Percentiles rank a stretch among this genome's conserved stretches.
phyloP scores from a whole-genome alignment of 257 asterid species.

The Nicotiana attenuata region DNA sequence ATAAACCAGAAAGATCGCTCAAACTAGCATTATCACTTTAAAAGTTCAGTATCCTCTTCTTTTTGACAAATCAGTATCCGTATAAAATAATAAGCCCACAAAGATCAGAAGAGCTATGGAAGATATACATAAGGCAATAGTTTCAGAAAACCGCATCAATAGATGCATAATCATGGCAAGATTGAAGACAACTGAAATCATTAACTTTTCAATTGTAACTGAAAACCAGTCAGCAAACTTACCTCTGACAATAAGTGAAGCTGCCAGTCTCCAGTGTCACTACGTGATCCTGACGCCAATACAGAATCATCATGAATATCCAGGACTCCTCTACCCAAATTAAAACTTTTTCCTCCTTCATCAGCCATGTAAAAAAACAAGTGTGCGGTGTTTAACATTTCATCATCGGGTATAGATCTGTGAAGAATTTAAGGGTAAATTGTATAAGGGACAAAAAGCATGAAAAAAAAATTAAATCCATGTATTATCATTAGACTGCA shows the following conservation, averaged over 20 bases:
- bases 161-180: background rate
- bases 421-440: constrained; percentile 13
- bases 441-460: constrained; percentile 14
- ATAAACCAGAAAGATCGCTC: background rate
- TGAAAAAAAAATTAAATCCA: background rate
- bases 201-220: background rate
- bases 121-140: background rate
- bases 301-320: constrained; percentile 38
- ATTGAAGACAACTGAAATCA: background rate
- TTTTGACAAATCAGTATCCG: background rate
- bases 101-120: background rate
- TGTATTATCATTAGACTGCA: background rate
- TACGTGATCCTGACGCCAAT: constrained; percentile 64
- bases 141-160: background rate
- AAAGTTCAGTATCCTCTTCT: background rate
- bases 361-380: constrained; percentile 94
- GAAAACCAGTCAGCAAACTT: constrained; percentile 14
- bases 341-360: constrained; percentile 67
- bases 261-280: constrained; percentile 85
- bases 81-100: background rate
- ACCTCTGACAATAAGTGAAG: constrained; percentile 83
- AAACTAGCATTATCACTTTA: background rate
- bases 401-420: constrained; percentile 40
- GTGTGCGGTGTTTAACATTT: constrained; percentile 50
- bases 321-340: constrained; percentile 47